These are phyloP conservation scores for Oryza nivara DNA, from an alignment of 176 grass and related monocot species.

Conservation along the genomic window DNA sequence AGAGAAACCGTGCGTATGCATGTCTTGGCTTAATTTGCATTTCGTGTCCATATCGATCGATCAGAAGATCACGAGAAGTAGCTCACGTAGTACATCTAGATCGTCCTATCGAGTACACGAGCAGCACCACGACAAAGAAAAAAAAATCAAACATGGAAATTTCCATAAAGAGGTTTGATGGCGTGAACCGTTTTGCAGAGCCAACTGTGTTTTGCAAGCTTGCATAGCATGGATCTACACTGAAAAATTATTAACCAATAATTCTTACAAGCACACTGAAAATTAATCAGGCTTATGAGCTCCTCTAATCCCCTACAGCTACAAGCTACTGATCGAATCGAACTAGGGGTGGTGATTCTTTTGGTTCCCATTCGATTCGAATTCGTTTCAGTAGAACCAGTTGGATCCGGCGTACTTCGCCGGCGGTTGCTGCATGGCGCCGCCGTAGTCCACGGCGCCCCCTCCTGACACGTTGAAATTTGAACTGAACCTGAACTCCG, in stretches of 20 bases:
- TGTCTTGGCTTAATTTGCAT: background rate
- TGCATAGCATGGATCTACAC: background rate
- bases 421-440: constrained; percentile 26
- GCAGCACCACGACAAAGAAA: background rate
- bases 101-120: constrained; percentile 2
- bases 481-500: constrained; percentile 42
- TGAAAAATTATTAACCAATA: background rate
- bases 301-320: constrained; percentile 32
- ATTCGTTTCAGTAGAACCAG: constrained; percentile 46
- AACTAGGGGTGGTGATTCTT: background rate
- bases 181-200: background rate
- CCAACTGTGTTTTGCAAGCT: background rate
- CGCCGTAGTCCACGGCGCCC: constrained; percentile 29
- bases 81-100: background rate
- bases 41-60: background rate
- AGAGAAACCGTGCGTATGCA: background rate
- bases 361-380: no score
- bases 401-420: constrained; percentile 35
- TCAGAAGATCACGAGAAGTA: background rate
- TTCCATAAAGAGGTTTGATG: constrained; percentile 10
- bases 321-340: background rate
- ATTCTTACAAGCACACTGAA: constrained; percentile 23
- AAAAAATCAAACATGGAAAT: background rate
- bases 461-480: constrained; percentile 30
- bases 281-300: background rate